Evolutionary conservation across 495 filamentous ascomycete species (phyloP), one percentile per base, ranked within the genome.

Genomic region (Elasticomyces elasticus): DNA sequence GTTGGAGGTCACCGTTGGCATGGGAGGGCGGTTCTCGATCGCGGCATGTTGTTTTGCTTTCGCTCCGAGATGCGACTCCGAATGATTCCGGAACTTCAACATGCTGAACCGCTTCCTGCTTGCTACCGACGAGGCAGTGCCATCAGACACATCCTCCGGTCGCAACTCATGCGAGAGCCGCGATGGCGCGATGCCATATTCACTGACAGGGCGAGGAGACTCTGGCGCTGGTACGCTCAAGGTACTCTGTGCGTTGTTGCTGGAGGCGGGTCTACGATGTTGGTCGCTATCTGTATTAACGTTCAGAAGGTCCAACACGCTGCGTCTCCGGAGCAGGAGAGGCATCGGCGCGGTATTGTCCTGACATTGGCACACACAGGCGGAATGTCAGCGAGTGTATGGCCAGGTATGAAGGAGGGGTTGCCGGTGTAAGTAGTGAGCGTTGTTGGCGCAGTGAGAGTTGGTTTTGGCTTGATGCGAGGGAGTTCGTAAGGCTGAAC

Each of bases 1-100:
- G 10, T 54, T 52, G 22, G 79, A 72, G 43, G 79, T 61, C 51
- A 64, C 40, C 13, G 58, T 51, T 1, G 69, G 88, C 50, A 94
- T 70, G 10, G 86, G 86, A 38, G 87, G 88, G 10, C 55, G 54
- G 11, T 58, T 30, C 2, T 58, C 52, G 50, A 75, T 72, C 55
- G 73, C 68, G 49, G 74, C 84, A 58, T 87, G 84, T 51, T 85
- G 79, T 66, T 83, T 89, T 40, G 86, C 85, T 62, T 83, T 87
- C 49, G 75, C 69, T 10, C 87, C 88, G 48, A 96, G 74, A 64
- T 95, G 89, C 43, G 92, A 86, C 68, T 98, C 92, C 15, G 90
- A 95, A 44, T 87, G 89, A 79, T 96, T 86, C 45, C 91, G 83
- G 63, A 94, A 84, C 66, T 84, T 87, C 70, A 95, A 77, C 71